phyloP scores from a whole-genome alignment of 345 rosid genomes.

The Clausena lansium region DNA sequence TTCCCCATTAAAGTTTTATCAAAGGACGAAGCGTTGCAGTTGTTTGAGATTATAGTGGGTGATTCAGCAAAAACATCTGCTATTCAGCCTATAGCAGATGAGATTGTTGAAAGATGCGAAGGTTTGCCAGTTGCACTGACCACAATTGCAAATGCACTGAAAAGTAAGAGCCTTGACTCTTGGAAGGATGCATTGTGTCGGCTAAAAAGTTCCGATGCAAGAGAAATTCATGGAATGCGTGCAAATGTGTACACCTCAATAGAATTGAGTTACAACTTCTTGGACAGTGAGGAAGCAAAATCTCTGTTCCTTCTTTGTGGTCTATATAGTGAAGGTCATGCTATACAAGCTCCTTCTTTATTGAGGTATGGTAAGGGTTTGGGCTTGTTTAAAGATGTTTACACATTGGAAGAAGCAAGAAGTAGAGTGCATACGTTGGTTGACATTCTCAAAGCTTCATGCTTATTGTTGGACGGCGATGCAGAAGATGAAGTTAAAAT shows the following conservation, averaged over 20 bases:
- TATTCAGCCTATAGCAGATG: not conserved
- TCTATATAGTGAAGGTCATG: rapidly evolving
- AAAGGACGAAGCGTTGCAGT: conserved; percentile 1
- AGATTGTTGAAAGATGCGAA: conserved; percentile 1
- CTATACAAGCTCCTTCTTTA: rapidly evolving
- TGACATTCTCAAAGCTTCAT: conserved; percentile 15
- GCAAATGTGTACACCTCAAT: not conserved
- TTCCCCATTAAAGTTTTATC: not conserved
- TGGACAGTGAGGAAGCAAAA: not conserved
- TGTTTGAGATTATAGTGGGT: not conserved
- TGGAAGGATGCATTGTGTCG: conserved; percentile 6
- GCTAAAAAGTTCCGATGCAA: not conserved
- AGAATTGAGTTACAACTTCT: not conserved
- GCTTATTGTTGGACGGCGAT: not conserved
- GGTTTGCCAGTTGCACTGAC: conserved; percentile 20
- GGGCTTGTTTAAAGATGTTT: not conserved
- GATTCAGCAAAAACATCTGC: no score
- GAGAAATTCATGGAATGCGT: not conserved
- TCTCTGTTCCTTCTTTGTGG: not conserved
- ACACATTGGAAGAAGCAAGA: not conserved
- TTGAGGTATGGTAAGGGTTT: conserved; percentile 16
- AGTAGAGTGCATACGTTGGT: not conserved
- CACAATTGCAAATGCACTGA: conserved; percentile 10
- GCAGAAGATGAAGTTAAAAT: not conserved
- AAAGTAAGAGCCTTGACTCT: not conserved